Evolutionary conservation across 2,329 filamentous ascomycete species (phyloP), one percentile per base, ranked within the genome.

Genomic region (Tolypocladium inflatum): DNA sequence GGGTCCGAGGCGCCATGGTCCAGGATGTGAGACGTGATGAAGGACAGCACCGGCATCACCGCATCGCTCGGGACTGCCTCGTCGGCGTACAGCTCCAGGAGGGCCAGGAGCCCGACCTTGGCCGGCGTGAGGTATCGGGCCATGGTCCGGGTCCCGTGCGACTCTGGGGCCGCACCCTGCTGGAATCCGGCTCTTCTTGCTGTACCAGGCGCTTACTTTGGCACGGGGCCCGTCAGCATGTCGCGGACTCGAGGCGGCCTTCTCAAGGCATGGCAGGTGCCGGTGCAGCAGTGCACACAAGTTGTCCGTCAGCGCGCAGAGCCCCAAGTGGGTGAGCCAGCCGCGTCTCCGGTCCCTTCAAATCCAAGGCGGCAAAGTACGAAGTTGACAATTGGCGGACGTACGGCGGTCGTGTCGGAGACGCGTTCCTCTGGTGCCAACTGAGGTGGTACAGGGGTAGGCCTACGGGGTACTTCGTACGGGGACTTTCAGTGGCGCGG

Each of bases 71-170:
- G 87, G 19, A 92, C 80, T 2, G 80, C 77, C 26, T 85, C 85
- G 63, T 89, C 85, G 42, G 84, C 84, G 73, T 99, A 97, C 57
- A 97, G 80, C 65, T 91, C 84, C 56, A 94, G 82, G 56, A 99
- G 82, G 57, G 85, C 84, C 57, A 97, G 81, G 30, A 97, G 80
- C 67, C 88, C 87, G 64, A 97, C 83, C 70, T 94, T 96, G 64
- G 90, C 87, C 15, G 93, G 90, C n/a, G 90, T 96, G 52, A 97
- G 80, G 71, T 88, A 96, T 58, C 89, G 88, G 66, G 87, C 82
- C 87, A 93, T 95, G 56, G 17, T 61, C 54, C 33, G 21, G 15
- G 33, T 33, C 23, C n/a, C 8, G 30, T 13, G 41, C 21, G 19
- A n/a, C 17, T 26, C 19, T 10, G 9, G 13, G 35, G 30, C 17